Conservation (phyloP, 768 basidiomycete genomes). For the Xanthoconium purpureum region DNA sequence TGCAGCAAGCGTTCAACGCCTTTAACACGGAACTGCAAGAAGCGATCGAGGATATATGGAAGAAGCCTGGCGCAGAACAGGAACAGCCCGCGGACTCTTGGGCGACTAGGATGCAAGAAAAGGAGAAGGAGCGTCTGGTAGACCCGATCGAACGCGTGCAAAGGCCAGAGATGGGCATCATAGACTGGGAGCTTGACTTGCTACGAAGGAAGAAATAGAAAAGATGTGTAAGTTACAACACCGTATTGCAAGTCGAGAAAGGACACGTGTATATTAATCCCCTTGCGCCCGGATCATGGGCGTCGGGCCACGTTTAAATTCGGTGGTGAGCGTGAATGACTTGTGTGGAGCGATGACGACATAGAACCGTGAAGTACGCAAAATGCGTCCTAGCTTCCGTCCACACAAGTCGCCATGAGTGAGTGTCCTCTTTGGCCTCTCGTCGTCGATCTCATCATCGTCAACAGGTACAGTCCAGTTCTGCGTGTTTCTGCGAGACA, state of each 20-base stretch:
- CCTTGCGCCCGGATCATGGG: neutral
- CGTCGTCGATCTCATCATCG: too few relatives aligned
- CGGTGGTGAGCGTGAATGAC: too few relatives aligned
- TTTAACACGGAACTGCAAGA: constrained; percentile 58
- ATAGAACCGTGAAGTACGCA: too few relatives aligned
- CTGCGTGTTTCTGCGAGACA: neutral
- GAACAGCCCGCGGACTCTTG: constrained; percentile 40
- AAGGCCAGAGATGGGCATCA: constrained; percentile 40
- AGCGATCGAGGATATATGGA: constrained; percentile 69
- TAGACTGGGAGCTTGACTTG: constrained; percentile 25
- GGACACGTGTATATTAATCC: neutral
- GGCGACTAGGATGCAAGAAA: constrained; percentile 53
- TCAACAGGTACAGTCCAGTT: neutral
- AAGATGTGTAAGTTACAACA: neutral
- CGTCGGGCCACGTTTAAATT: neutral
- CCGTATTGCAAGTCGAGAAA: neutral
- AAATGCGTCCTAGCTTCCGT: too few relatives aligned
- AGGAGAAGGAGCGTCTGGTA: constrained; percentile 42
- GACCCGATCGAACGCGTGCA: constrained; percentile 53
- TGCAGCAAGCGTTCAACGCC: constrained; percentile 57
- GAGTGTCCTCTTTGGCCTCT: too few relatives aligned
- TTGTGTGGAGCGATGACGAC: too few relatives aligned
- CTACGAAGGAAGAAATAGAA: constrained; percentile 10
- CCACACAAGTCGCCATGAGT: too few relatives aligned
- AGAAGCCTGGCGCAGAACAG: constrained; percentile 31